Conservation (phyloP, 306 rosid genomes). For the Oxytropis ochrocephala region DNA sequence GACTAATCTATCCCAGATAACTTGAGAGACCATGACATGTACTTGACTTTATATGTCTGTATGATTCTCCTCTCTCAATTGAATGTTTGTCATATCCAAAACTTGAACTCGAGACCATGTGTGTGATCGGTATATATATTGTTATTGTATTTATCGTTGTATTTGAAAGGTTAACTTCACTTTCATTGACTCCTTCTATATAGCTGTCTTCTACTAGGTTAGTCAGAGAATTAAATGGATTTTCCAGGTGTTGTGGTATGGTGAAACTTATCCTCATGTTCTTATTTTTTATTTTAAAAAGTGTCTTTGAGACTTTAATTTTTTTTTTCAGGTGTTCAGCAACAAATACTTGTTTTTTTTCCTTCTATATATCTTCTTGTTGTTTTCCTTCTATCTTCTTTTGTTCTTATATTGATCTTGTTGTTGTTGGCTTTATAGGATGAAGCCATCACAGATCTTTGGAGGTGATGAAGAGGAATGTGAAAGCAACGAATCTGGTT, state of each 20-base stretch:
- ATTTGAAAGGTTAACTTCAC: conserved; percentile 50
- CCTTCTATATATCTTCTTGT: conserved; percentile 3
- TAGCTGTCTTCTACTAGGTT: conserved; percentile 49
- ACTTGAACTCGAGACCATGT: too few species aligned
- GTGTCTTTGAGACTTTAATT: conserved; percentile 9
- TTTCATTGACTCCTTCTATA: conserved; percentile 67
- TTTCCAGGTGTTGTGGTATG: conserved; percentile 59
- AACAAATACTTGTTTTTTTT: conserved; percentile 14
- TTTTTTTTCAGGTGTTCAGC: not conserved
- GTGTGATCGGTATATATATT: too few species aligned
- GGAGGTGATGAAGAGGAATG: conserved; percentile 83
- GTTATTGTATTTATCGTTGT: too few species aligned
- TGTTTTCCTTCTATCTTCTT: not conserved
- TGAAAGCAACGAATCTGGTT: conserved; percentile 94
- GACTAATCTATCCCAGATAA: too few species aligned
- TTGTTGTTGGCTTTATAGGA: conserved; percentile 17
- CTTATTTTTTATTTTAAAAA: not conserved
- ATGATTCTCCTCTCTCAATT: too few species aligned
- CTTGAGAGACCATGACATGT: too few species aligned
- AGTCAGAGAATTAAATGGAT: conserved; percentile 76
- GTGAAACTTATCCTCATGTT: conserved; percentile 30
- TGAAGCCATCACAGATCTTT: conserved; percentile 54
- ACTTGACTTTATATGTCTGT: too few species aligned
- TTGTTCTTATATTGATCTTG: not conserved
- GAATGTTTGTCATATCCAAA: too few species aligned